Evolutionary conservation across 164 flowering plant genomes (phyloP).

Genomic region (Stephania japonica): DNA sequence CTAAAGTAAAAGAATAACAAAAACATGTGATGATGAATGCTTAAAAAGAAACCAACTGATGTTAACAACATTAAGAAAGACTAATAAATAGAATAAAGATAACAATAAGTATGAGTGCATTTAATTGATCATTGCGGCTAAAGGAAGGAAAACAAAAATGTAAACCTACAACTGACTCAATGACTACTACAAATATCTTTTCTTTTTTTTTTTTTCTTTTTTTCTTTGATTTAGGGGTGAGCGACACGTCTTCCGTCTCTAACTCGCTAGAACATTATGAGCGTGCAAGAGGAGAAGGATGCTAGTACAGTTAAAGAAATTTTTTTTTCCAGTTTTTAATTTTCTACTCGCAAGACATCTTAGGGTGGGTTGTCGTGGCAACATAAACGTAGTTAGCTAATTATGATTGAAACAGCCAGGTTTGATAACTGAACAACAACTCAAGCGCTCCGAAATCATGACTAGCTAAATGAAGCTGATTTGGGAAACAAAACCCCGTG

Average conservation of each 20-base stretch:
- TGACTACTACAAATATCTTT: neutral
- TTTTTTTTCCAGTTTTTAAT: too few relatives aligned
- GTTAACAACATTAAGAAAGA: neutral
- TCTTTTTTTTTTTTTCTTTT: neutral
- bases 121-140: neutral
- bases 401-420: neutral
- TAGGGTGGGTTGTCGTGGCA: neutral
- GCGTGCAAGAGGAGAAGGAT: too few relatives aligned
- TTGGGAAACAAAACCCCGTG: neutral
- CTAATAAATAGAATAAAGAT: neutral
- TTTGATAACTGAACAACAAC: neutral
- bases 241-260: neutral
- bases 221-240: neutral
- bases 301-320: too few relatives aligned
- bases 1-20: neutral
- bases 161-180: neutral
- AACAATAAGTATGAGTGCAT: neutral
- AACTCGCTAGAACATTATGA: too few relatives aligned
- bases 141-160: neutral
- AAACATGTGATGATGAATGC: neutral
- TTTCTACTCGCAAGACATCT: neutral
- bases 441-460: neutral
- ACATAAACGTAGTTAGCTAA: neutral
- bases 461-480: neutral
- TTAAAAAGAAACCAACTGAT: neutral